phyloP scores from a whole-genome alignment of 306 rosid species.

The Phaseolus lunatus region DNA sequence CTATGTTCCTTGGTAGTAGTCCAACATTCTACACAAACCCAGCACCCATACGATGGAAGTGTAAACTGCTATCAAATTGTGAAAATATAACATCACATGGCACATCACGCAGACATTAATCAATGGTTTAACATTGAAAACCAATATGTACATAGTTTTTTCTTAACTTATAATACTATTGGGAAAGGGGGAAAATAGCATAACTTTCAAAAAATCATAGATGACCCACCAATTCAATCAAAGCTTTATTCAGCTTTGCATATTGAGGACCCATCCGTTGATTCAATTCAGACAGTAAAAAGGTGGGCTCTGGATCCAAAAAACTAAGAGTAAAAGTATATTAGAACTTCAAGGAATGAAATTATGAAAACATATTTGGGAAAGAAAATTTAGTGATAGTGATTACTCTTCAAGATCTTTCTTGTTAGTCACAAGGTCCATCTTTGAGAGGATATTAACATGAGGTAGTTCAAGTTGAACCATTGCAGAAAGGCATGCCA shows the following conservation, averaged over 20 bases:
- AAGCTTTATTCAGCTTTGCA: conserved; percentile 85
- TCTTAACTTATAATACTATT: conserved; percentile 17
- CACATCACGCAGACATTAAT: conserved; percentile 25
- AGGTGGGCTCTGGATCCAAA: conserved; percentile 79
- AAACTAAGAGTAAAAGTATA: conserved; percentile 53
- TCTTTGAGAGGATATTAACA: conserved; percentile 90
- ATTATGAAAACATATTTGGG: background rate
- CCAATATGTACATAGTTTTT: background rate
- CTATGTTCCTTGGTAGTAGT: conserved; percentile 1
- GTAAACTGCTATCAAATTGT: background rate
- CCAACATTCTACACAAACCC: background rate
- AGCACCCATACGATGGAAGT: background rate
- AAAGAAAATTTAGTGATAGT: conserved; percentile 25
- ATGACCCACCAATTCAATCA: conserved; percentile 73
- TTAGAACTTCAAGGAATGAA: conserved; percentile 33
- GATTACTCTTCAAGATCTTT: conserved; percentile 80
- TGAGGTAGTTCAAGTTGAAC: conserved; percentile 92
- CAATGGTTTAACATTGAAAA: conserved; percentile 28
- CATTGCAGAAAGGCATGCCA: conserved; percentile 88
- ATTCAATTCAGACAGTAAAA: conserved; percentile 79
- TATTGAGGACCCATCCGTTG: conserved; percentile 84
- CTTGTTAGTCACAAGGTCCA: conserved; percentile 88
- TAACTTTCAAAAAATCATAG: background rate
- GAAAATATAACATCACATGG: background rate
- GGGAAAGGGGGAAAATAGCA: background rate